Conservation (phyloP, 306 rosid species). For the Psophocarpus tetragonolobus region DNA sequence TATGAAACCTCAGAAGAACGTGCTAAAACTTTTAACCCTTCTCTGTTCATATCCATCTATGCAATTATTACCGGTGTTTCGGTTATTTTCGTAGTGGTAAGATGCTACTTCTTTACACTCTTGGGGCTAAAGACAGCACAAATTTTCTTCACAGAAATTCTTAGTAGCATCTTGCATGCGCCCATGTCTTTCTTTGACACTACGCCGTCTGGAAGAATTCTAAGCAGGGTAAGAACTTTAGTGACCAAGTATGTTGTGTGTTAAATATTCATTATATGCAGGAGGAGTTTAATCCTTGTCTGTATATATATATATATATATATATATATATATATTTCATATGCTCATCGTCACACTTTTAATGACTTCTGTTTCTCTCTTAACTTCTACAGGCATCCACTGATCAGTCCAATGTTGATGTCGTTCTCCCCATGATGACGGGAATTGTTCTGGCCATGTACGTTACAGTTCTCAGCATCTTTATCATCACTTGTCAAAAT, state of each 20-base stretch:
- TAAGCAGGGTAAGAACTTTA: constrained; percentile 68
- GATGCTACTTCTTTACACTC: constrained; percentile 43
- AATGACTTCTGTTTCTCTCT: neutral
- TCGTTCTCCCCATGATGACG: constrained; percentile 53
- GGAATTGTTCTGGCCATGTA: constrained; percentile 49
- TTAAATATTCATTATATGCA: neutral
- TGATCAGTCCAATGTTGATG: constrained; percentile 75
- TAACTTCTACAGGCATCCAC: constrained; percentile 58
- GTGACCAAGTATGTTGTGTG: neutral
- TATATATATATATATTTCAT: neutral
- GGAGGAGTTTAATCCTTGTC: neutral
- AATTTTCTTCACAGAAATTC: constrained; percentile 60
- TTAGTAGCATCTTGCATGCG: constrained; percentile 69
- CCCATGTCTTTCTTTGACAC: constrained; percentile 92
- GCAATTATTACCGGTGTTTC: constrained; percentile 50
- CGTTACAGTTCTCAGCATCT: constrained; percentile 53
- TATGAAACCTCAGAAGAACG: constrained; percentile 67
- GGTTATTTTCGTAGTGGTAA: constrained; percentile 32
- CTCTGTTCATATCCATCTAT: constrained; percentile 56
- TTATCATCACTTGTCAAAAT: constrained; percentile 66
- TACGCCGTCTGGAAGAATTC: constrained; percentile 84
- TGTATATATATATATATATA: neutral
- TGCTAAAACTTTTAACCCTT: constrained; percentile 50
- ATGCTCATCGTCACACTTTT: neutral
- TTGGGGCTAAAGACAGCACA: constrained; percentile 69